These are phyloP conservation scores for Trichoderma sp. DNA, from an alignment of 2,329 filamentous ascomycete species.

Conservation along the genomic window DNA sequence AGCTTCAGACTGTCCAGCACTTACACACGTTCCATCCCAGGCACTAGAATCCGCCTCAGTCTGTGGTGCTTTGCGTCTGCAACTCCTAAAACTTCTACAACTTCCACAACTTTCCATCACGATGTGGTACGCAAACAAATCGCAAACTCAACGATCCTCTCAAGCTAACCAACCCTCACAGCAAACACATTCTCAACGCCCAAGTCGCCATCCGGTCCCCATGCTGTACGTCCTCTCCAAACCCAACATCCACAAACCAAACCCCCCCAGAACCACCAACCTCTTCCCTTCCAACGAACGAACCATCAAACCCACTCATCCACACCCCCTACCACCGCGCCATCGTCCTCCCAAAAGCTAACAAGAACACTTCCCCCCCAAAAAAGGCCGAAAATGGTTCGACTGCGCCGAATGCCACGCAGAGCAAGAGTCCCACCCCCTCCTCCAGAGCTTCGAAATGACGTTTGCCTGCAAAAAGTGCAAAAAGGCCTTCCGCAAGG, in stretches of 20 bases:
- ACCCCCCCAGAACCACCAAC: not conserved
- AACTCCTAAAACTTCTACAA: too few species aligned
- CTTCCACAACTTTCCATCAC: not conserved
- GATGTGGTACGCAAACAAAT: conserved; percentile 25
- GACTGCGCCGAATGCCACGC: conserved; percentile 94
- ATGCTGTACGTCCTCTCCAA: conserved; percentile 69
- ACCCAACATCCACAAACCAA: too few species aligned
- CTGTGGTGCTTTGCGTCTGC: too few species aligned
- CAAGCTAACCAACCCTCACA: conserved; percentile 43
- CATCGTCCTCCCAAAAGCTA: not conserved
- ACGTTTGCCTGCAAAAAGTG: conserved; percentile 98
- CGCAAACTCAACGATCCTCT: not conserved
- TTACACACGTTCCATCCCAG: too few species aligned
- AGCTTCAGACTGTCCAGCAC: too few species aligned
- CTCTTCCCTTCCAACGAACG: not conserved
- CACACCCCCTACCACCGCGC: conserved; percentile 45
- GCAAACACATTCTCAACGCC: conserved; percentile 97
- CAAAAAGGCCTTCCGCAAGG: conserved; percentile 96
- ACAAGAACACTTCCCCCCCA: conserved; percentile 66
- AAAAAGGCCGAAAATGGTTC: conserved; percentile 85
- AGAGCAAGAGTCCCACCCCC: conserved; percentile 75
- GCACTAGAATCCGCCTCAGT: too few species aligned
- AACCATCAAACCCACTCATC: too few species aligned
- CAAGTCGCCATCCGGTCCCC: conserved; percentile 94
- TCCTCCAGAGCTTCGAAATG: conserved; percentile 83